Base-by-base conservation (phyloP, 805 yeast species). In the Starmerella geochares region DNA sequence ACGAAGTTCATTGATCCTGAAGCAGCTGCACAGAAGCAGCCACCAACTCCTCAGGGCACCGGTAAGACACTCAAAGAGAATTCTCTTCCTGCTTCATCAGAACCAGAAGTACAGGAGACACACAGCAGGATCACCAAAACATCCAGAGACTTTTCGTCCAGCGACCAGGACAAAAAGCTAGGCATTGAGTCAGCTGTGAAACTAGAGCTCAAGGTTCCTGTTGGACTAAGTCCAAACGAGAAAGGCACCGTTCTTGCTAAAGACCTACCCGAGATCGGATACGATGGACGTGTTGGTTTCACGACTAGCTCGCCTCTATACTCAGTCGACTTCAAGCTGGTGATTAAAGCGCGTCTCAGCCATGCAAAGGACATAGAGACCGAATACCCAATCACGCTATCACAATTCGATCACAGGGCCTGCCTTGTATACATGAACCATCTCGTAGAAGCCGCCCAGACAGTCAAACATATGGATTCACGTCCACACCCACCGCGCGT, bases 351-450 rank as follows among this genome's bases (percentile, higher is more conserved):
- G 8, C 59, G 67, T 32, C 59, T 69, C 48, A 55, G 62, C 25
- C 66, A 67, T 32, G 66, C 69, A 27, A 64, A 64, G 43, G 73
- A 69, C 43, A 62, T 68, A 25, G 70, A 65, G 50, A 50, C 62
- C 11, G 62, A 58, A 48, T 65, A 62, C 44, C 60, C 63, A 5
- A 57, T 69, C 28, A 60, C 65, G 0, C 57, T 69, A 14, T 58
- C 68, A 4, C 68, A 69, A 33, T 69, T 69, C 50, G 69, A 63
- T 51, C 66, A 62, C 33, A 58, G 61, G 4, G 57, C 65, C 17
- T 64, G 71, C 48, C 50, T 56, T 49, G 55, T 60, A 11, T 65
- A 64, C 44, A 65, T 65, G 68, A 55, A 56, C 48, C 58, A 60
- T 49, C 59, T 66, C 3, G 54, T 58, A 17, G 66, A 62, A 29